Evolutionary conservation across 2,329 filamentous ascomycete genomes (phyloP).

Genomic region (Pseudocercospora ulei): DNA sequence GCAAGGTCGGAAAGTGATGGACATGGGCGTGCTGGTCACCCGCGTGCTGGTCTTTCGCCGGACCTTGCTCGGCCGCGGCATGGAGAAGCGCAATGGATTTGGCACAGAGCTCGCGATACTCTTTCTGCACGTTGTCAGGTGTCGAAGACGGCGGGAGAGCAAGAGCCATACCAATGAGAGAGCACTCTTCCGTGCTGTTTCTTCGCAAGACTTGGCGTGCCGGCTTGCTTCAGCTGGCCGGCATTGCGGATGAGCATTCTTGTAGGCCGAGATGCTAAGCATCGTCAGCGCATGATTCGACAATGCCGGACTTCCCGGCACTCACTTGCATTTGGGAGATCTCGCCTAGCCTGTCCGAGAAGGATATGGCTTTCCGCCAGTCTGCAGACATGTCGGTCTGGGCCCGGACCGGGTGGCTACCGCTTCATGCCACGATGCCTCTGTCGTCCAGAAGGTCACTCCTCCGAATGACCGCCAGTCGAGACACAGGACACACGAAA

Average conservation of each 20-base stretch:
- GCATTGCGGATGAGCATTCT: slow-evolving; percentile 39
- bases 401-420: neutral
- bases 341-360: slow-evolving; percentile 39
- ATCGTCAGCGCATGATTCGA: slow-evolving; percentile 12
- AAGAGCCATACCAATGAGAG: slow-evolving; percentile 45
- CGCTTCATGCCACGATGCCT: neutral
- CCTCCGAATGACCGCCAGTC: slow-evolving; percentile 1
- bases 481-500: too few relatives aligned
- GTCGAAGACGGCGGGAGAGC: slow-evolving; percentile 16
- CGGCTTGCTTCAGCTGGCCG: slow-evolving; percentile 43
- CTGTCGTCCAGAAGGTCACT: slow-evolving; percentile 6
- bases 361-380: slow-evolving; percentile 39
- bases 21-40: slow-evolving; percentile 28
- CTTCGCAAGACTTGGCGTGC: slow-evolving; percentile 58
- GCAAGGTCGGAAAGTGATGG: slow-evolving; percentile 30
- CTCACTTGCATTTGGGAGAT: slow-evolving; percentile 44
- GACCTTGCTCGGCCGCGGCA: slow-evolving; percentile 31
- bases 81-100: slow-evolving; percentile 26
- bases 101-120: slow-evolving; percentile 43
- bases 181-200: slow-evolving; percentile 51
- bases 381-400: slow-evolving; percentile 26
- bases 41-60: slow-evolving; percentile 20
- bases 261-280: slow-evolving; percentile 43
- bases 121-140: slow-evolving; percentile 43
- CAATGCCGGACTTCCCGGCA: slow-evolving; percentile 3